Base-by-base conservation (phyloP, 1,139 yeast genomes). In the Geotrichum macrosporum region DNA sequence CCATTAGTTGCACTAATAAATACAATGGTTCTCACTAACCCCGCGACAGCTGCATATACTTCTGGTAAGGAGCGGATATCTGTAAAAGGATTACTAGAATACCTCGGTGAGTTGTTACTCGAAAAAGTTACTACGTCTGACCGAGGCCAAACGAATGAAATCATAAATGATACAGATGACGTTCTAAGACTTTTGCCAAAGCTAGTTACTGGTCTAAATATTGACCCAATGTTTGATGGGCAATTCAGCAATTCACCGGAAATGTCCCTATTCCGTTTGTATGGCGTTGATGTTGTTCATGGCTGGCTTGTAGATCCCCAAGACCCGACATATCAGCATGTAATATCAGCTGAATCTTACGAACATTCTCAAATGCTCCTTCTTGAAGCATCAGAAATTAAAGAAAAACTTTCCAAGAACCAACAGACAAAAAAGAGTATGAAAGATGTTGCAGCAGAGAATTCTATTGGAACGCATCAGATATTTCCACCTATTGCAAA, bases 1-100 rank as follows among this genome's bases (percentile, higher is more conserved):
- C 95, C 96, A 1, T 66, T 89, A 36, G 76, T 88, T n/a, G 89
- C 96, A 0, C 67, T 89, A 36, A 74, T 81, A 44, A 89, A 89
- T 61, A 77, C 88, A 0, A 61, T 87, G 24, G 63, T 73, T 5
- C 55, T 74, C 20, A 47, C 53, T 22, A 64, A 56, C 29, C 47
- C 55, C 5, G 53, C 46, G 33, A 41, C 54, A 2, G 49, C 57
- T 6, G 44, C 37, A 13, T 63, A 37, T 38, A 52, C 55, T n/a
- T 43, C 50, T 15, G 58, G 57, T 18, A 57, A 55, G 47, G 55
- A 54, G 19, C 47, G 50, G 39, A 56, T 62, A 4, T 42, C 57
- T 2, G 60, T 60, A 10, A 55, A 57, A n/a, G 54, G 55, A n/a
- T 43, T 68, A 15, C 51, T 65, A 32, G 62, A 61, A 19, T 53